Base-by-base conservation (phyloP, 192 early-diverging fungal genomes). In the Chytriomyces sp. region DNA sequence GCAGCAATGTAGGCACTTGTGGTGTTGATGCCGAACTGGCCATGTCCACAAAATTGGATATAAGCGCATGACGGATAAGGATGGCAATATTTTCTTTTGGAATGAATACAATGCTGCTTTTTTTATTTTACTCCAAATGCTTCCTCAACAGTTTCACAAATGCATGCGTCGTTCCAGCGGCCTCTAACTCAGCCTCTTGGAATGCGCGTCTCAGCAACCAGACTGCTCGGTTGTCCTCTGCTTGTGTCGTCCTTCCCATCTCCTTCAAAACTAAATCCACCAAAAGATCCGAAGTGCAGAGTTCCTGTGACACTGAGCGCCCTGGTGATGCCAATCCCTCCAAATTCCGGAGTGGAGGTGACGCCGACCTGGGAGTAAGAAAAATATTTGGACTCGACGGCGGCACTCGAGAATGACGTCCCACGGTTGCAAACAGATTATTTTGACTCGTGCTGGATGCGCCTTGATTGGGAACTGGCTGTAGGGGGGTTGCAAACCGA, bases 191-290 rank as follows among this genome's bases (percentile, higher is more conserved):
- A 8, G 68, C 70, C 4, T 64, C 37, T 22, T 31, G 67, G 65
- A 78, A 78, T 3, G 77, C 77, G 14, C 61, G 19, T 19, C 67
- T 32, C 19, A 78, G 17, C 30, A 62, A 19, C 31, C 53, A 41
- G 4, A 75, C 69, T 19, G 67, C 59, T 0, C 39, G 44, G 1
- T 28, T 34, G 30, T 39, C 40, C 4, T 38, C 32, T 37, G 59
- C 68, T 5, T 34, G 57, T 28, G 22, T 32, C 32, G 5, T 39
- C 52, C 66, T 62, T 31, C 38, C 52, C 26, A 78, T 33, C 30
- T 71, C 74, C 4, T 54, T 28, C 53, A 76, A 63, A 10, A 70
- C 77, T n/a, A 62, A 56, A 41, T 67, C 32, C 26, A 78, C 62
- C 25, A 78, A 52, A 14, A 54, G 62, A 39, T 65, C 64, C 19